These are phyloP conservation scores for Nicotiana paniculata DNA, from an alignment of 257 asterid genomes.

Conservation along the genomic window DNA sequence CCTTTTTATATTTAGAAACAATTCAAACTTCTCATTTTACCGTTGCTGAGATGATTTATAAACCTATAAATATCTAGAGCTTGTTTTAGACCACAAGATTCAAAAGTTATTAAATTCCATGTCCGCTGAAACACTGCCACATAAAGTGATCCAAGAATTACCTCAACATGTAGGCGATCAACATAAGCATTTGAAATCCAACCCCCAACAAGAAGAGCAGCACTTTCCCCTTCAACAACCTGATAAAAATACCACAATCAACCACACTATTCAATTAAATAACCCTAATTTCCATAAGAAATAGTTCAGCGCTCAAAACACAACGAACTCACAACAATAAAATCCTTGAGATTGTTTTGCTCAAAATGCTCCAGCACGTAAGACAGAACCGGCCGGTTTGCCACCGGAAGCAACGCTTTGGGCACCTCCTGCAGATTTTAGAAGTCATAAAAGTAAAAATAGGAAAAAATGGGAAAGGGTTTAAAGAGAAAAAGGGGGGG, in stretches of 20 bases:
- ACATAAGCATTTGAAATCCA: constrained; percentile 81
- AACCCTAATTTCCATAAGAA: neutral
- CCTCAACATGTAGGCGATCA: constrained; percentile 95
- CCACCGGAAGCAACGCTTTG: constrained; percentile 80
- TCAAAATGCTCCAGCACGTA: constrained; percentile 87
- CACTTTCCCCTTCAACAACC: constrained; percentile 91
- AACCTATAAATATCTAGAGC: no score
- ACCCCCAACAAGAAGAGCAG: constrained; percentile 73
- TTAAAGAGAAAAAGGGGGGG: neutral
- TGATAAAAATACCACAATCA: constrained; percentile 13
- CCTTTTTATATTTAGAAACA: no score
- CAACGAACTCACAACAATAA: constrained; percentile 53
- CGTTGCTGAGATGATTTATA: no score
- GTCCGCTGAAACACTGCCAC: no score
- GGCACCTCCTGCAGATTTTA: constrained; percentile 68
- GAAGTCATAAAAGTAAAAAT: neutral
- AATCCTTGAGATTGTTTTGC: constrained; percentile 60
- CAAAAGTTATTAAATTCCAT: no score
- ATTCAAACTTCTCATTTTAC: no score
- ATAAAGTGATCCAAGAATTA: constrained; percentile 11
- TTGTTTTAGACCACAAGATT: no score
- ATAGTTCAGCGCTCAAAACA: neutral
- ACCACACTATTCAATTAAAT: constrained; percentile 13
- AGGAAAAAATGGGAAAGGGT: neutral
- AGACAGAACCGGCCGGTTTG: constrained; percentile 75